A percentile compares a stretch with the other conserved stretches of the same genome.
Evolutionary conservation across 2,329 filamentous ascomycete species (phyloP).

Genomic region (Seiridium cupressi): DNA sequence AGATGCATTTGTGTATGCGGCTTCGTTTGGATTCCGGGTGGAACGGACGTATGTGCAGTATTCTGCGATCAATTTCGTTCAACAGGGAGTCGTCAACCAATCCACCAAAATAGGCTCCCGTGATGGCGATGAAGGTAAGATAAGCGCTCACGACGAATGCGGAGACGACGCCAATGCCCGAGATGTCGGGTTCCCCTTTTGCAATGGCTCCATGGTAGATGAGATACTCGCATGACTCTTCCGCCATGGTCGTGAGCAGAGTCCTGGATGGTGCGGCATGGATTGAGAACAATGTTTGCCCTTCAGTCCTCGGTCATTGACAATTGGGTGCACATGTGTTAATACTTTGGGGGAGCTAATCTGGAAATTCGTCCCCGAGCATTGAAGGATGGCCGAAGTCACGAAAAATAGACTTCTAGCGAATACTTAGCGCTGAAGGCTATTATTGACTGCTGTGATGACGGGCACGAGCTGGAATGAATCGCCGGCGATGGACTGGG

Average conservation of each 20-base stretch:
- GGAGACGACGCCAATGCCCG: constrained; percentile 1
- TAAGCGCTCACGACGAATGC: constrained; percentile 8
- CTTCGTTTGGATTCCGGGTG: not conserved
- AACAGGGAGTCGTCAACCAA: constrained; percentile 1
- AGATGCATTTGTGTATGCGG: not conserved
- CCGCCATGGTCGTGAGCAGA: not conserved
- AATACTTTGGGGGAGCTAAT: too few species aligned
- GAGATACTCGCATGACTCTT: not conserved
- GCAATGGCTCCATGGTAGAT: not conserved
- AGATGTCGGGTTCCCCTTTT: constrained; percentile 3
- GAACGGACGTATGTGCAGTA: constrained; percentile 1
- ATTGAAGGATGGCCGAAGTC: too few species aligned
- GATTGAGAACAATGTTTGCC: too few species aligned
- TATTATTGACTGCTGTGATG: too few species aligned
- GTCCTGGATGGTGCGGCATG: too few species aligned
- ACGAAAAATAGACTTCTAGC: too few species aligned
- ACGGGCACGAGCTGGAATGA: too few species aligned
- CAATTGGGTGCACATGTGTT: too few species aligned
- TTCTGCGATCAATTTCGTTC: not conserved
- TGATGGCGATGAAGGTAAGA: not conserved
- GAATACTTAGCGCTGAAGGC: too few species aligned
- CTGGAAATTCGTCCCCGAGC: too few species aligned
- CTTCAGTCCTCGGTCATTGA: too few species aligned
- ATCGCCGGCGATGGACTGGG: too few species aligned
- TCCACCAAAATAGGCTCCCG: constrained; percentile 1